A percentile compares a stretch with the other conserved stretches of the same genome.
phyloP scores from a whole-genome alignment of 768 basidiomycete species.

The Termitomyces sp. region DNA sequence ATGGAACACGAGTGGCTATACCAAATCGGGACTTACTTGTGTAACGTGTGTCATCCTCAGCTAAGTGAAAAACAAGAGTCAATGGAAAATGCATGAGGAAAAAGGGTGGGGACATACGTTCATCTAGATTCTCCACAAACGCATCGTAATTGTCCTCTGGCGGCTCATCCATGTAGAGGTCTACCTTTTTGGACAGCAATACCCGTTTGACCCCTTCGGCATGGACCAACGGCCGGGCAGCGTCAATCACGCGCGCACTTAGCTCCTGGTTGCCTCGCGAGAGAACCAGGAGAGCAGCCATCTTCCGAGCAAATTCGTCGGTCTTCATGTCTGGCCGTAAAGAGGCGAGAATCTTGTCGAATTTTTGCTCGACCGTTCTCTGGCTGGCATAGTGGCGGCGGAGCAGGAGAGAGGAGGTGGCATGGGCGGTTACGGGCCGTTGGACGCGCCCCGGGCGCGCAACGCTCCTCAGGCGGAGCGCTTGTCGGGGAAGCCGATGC shows the following conservation, averaged over 20 bases:
- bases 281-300: not conserved
- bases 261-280: not conserved
- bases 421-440: not conserved
- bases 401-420: not conserved
- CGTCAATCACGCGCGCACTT: not conserved
- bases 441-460: conserved; percentile 26
- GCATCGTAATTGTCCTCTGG: not conserved
- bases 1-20: not conserved
- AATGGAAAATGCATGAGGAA: not conserved
- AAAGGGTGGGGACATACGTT: not conserved
- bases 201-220: not conserved
- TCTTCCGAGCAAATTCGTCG: not conserved
- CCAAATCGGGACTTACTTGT: not conserved
- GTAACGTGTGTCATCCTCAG: not conserved
- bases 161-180: not conserved
- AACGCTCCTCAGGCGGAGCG: conserved; percentile 12
- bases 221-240: not conserved
- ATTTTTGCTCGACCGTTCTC: conserved; percentile 7
- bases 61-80: not conserved
- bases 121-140: not conserved
- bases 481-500: conserved; percentile 17
- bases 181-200: not conserved
- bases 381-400: conserved; percentile 14
- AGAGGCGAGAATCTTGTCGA: conserved; percentile 12
- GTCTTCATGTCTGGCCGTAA: not conserved